These are phyloP conservation scores for Carex arenaria DNA, from an alignment of 202 grass and related monocot genomes.

Conservation along the genomic window DNA sequence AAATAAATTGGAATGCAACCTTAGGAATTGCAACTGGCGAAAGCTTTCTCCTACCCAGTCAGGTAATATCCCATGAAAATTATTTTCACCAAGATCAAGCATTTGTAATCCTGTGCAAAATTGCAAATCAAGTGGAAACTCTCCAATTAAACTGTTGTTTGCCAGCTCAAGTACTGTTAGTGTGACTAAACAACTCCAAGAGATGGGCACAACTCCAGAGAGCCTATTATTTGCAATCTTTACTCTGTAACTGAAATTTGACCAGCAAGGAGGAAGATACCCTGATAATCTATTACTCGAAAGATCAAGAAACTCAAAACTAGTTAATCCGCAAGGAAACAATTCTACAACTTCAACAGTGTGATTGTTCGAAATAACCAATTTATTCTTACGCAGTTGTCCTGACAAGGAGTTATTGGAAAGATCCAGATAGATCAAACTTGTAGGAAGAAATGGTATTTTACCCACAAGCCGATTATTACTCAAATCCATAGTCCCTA, in stretches of 20 bases:
- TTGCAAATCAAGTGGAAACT: background rate
- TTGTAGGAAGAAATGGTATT: background rate
- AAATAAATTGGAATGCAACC: too few species aligned
- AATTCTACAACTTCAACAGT: too few species aligned
- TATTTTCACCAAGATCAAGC: background rate
- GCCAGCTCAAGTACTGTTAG: background rate
- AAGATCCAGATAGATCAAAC: background rate
- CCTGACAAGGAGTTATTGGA: background rate
- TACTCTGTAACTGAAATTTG: too few species aligned
- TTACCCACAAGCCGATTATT: background rate
- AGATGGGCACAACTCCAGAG: background rate
- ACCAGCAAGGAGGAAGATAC: too few species aligned
- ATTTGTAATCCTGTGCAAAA: background rate
- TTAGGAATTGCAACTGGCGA: too few species aligned
- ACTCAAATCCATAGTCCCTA: background rate
- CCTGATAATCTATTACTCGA: too few species aligned
- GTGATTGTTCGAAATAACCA: too few species aligned
- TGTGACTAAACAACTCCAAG: background rate
- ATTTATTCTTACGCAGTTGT: background rate
- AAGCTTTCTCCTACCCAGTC: too few species aligned
- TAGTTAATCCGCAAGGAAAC: too few species aligned
- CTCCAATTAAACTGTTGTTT: background rate
- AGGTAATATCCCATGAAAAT: too few species aligned
- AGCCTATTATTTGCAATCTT: background rate
- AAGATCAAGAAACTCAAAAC: too few species aligned